phyloP scores from a whole-genome alignment of 1,139 yeast species.

The Lizanozyma gosingica region DNA sequence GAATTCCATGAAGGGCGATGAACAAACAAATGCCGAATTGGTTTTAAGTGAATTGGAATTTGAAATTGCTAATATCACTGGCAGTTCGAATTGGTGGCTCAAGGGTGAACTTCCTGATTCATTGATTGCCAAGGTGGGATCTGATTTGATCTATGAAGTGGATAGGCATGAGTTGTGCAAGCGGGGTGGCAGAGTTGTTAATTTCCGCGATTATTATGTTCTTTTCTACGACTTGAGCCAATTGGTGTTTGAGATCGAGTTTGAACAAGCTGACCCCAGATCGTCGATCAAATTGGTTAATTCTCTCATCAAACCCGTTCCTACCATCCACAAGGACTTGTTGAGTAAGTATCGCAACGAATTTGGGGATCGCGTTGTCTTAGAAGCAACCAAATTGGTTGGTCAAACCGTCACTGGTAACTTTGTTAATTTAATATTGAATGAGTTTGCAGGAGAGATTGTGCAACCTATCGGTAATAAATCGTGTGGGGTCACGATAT shows the following conservation, averaged over 20 bases:
- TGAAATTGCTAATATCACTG: constrained; percentile 26
- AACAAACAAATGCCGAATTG: constrained; percentile 22
- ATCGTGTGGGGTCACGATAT: constrained; percentile 67
- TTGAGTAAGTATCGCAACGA: constrained; percentile 42
- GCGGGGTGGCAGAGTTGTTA: constrained; percentile 45
- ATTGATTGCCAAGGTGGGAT: constrained; percentile 33
- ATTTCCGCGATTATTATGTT: constrained; percentile 61
- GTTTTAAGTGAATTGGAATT: constrained; percentile 18
- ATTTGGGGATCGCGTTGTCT: constrained; percentile 35
- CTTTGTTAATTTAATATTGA: constrained; percentile 18
- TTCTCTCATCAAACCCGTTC: constrained; percentile 32
- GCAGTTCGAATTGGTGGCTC: constrained; percentile 56
- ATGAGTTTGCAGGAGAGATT: constrained; percentile 12
- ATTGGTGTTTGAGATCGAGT: constrained; percentile 48
- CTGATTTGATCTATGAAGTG: constrained; percentile 51
- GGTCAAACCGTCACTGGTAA: constrained; percentile 18
- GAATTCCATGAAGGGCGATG: constrained; percentile 5
- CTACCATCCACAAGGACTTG: constrained; percentile 37
- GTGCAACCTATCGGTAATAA: constrained; percentile 57
- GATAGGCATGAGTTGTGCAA: constrained; percentile 50
- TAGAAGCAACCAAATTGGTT: constrained; percentile 30
- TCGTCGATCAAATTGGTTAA: constrained; percentile 41
- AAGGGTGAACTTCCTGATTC: constrained; percentile 51
- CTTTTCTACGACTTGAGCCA: constrained; percentile 70
- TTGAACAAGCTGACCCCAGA: constrained; percentile 47